phyloP scores from a whole-genome alignment of 106 monocot genomes.

The Dactylorhiza incarnata region DNA sequence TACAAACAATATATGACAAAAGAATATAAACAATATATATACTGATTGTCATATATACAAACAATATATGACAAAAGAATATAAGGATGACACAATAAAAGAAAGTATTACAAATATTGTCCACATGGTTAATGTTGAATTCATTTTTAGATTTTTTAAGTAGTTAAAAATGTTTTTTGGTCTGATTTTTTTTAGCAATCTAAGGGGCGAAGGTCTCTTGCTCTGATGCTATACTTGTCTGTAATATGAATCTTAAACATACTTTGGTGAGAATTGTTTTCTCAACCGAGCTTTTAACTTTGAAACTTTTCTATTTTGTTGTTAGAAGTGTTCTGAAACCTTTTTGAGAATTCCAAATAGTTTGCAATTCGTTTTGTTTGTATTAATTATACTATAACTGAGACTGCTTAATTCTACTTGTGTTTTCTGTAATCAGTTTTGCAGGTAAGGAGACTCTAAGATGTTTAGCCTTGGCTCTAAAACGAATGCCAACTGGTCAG shows the following conservation, averaged over 20 bases:
- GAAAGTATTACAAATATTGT: no score
- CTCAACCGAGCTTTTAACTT: not conserved
- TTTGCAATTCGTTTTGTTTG: not conserved
- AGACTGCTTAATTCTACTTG: not conserved
- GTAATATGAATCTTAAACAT: not conserved
- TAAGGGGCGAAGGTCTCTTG: not conserved
- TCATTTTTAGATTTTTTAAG: not conserved
- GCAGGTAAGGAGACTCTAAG: constrained; percentile 87
- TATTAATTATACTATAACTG: not conserved
- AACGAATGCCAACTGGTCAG: constrained; percentile 78
- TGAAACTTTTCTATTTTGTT: not conserved
- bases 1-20: no score
- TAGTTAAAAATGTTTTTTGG: not conserved
- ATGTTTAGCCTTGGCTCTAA: constrained; percentile 96
- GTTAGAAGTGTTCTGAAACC: not conserved
- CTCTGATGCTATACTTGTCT: not conserved
- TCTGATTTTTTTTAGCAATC: not conserved
- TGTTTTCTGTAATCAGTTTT: constrained; percentile 45
- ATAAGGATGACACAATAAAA: no score
- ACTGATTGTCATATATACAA: no score
- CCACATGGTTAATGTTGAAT: no score
- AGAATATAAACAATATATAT: no score
- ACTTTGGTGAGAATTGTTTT: not conserved
- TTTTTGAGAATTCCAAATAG: not conserved
- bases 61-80: no score